phyloP scores from a whole-genome alignment of 805 yeast species.

The Yamadazyma philogaea region DNA sequence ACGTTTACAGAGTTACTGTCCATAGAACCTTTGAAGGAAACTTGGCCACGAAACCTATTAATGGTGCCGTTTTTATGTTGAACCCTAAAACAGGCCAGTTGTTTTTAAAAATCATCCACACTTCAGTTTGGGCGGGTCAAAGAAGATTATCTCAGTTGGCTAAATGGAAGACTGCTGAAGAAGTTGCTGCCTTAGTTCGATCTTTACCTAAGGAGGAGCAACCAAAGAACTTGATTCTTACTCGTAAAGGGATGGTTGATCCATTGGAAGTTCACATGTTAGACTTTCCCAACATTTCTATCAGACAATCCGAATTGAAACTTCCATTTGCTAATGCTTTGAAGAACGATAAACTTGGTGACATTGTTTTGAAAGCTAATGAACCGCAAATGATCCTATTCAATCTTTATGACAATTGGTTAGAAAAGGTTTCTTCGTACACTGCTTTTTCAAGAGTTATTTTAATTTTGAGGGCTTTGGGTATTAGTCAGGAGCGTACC shows the following conservation, averaged over 20 bases:
- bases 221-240: slow-evolving; percentile 87
- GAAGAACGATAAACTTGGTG: slow-evolving; percentile 74
- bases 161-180: slow-evolving; percentile 98
- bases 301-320: slow-evolving; percentile 84
- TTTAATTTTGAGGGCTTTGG: slow-evolving; percentile 76
- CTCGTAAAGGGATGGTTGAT: slow-evolving; percentile 87
- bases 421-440: slow-evolving; percentile 72
- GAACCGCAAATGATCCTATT: slow-evolving; percentile 92
- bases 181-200: slow-evolving; percentile 85
- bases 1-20: slow-evolving; percentile 88
- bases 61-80: slow-evolving; percentile 87
- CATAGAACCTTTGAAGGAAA: slow-evolving; percentile 93
- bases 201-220: slow-evolving; percentile 92
- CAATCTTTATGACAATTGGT: slow-evolving; percentile 94
- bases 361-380: slow-evolving; percentile 77
- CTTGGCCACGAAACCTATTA: slow-evolving; percentile 84
- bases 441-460: slow-evolving; percentile 92
- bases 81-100: slow-evolving; percentile 91
- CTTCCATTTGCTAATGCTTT: slow-evolving; percentile 87
- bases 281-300: slow-evolving; percentile 89
- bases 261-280: slow-evolving; percentile 96
- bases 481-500: slow-evolving; percentile 72
- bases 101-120: slow-evolving; percentile 84
- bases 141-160: slow-evolving; percentile 89
- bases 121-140: slow-evolving; percentile 96